A percentile compares a stretch with the other conserved stretches of the same genome.
Evolutionary conservation across 495 filamentous ascomycete species (phyloP).

Genomic region (Ascobolus immersus): DNA sequence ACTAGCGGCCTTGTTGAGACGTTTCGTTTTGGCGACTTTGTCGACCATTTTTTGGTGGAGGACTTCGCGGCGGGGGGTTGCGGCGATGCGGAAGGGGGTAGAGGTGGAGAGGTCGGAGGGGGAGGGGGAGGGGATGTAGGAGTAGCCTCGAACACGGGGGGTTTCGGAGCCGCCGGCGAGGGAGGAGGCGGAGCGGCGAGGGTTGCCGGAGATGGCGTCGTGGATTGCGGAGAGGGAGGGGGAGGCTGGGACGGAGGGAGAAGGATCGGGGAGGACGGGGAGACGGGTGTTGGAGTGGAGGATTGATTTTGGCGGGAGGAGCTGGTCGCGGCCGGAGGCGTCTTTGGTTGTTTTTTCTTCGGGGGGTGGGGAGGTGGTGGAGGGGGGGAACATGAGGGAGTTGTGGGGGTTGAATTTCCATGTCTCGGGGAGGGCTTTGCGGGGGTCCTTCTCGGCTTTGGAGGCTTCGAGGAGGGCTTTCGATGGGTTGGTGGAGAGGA

Average conservation of each 20-base stretch:
- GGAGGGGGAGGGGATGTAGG: constrained; percentile 13
- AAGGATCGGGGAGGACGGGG: constrained; percentile 20
- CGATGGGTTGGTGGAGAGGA: no score
- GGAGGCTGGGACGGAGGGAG: constrained; percentile 27
- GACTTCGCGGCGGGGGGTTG: constrained; percentile 52
- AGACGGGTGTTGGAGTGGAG: constrained; percentile 65
- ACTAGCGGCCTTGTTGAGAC: constrained; percentile 23
- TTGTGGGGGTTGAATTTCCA: constrained; percentile 57
- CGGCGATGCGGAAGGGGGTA: constrained; percentile 60
- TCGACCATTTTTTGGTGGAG: constrained; percentile 85
- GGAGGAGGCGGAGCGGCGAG: constrained; percentile 34
- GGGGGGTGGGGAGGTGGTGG: constrained; percentile 1
- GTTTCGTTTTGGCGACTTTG: constrained; percentile 44
- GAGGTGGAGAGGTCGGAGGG: constrained; percentile 21
- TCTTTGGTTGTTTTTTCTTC: neutral
- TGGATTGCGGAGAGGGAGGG: constrained; percentile 67
- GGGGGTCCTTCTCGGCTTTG: no score
- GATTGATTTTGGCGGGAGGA: constrained; percentile 40
- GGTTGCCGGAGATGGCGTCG: constrained; percentile 60
- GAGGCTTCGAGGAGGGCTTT: no score
- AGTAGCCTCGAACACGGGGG: constrained; percentile 72
- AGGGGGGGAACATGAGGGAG: constrained; percentile 49
- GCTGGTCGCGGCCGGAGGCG: constrained; percentile 2
- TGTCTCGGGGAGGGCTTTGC: constrained; percentile 51
- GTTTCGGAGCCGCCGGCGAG: constrained; percentile 41